Evolutionary conservation across 1,139 yeast genomes (phyloP), one percentile per base, ranked within the genome.

Genomic region (Meyerozyma carpophila): DNA sequence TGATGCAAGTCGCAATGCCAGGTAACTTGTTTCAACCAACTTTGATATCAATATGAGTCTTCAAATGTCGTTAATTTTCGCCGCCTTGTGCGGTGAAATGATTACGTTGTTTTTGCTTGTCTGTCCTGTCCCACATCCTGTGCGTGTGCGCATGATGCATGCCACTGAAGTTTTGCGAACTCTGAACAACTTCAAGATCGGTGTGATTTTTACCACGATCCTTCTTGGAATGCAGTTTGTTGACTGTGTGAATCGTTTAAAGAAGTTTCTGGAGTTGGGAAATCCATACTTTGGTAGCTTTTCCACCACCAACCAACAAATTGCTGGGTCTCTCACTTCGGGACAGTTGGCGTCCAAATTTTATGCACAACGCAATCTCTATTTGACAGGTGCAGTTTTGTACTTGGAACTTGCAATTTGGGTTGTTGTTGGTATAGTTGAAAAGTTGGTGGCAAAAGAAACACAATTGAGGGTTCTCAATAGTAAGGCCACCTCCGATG

Each of bases 341-440:
- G 77, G 73, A 28, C 73, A 67, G 56, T 62, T 71, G 57, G 77
- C 77, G n/a, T 61, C 72, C 44, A 79, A 81, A 52, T 83, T 85
- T 51, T 82, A 82, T 54, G 75, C 84, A 39, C 90, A 84, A 59
- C 72, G 93, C 56, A 84, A 84, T 54, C 67, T 83, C 50, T 84
- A 84, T 59, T 73, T 84, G 47, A 75, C 84, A 14, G 91, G 90
- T 3, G 87, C 87, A 7, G 82, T 83, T 3, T 60, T 83, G 50
- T 83, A 82, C 59, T 73, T 82, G 50, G 73, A 70, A 47, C 51
- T 81, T 42, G 82, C 86, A 4, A 79, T 82, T 45, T 72, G 70
- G 43, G 81, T 84, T 7, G 81, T 81, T 38, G 68, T 77, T 48
- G 68, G 76, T 32, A 70, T 83, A 43, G 70, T 83, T 40, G 73